These are phyloP conservation scores for Hanseniaspora valbyensis DNA, from an alignment of 805 yeast species.

Conservation along the genomic window DNA sequence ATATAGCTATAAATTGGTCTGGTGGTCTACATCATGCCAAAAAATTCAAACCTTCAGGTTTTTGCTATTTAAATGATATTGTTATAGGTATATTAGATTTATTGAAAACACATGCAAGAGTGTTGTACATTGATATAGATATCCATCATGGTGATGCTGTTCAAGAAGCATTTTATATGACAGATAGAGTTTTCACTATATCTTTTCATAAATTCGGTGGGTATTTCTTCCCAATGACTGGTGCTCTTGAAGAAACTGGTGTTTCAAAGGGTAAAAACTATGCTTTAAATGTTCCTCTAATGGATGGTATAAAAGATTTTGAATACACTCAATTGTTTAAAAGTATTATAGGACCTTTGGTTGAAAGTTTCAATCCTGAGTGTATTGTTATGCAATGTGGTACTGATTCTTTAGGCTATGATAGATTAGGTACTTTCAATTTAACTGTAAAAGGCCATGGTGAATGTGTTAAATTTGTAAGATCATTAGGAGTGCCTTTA, in stretches of 20 bases:
- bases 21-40: constrained; percentile 93
- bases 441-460: constrained; percentile 91
- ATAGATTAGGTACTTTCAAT: constrained; percentile 90
- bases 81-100: constrained; percentile 73
- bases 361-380: constrained; percentile 79
- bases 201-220: constrained; percentile 89
- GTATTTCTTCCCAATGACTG: constrained; percentile 80
- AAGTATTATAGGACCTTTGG: constrained; percentile 80
- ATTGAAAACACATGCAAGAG: constrained; percentile 73
- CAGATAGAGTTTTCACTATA: constrained; percentile 83
- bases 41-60: constrained; percentile 80
- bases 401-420: constrained; percentile 93
- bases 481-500: constrained; percentile 75
- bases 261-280: constrained; percentile 76
- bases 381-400: constrained; percentile 98
- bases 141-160: constrained; percentile 95
- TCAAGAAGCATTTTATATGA: constrained; percentile 84
- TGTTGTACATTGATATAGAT: constrained; percentile 78
- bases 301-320: constrained; percentile 90
- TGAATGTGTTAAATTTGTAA: constrained; percentile 82
- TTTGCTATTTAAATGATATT: constrained; percentile 83
- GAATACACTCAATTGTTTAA: constrained; percentile 38
- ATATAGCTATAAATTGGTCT: constrained; percentile 85
- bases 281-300: constrained; percentile 72
- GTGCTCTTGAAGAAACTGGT: constrained; percentile 74